Evolutionary conservation across 306 rosid genomes (phyloP).

Genomic region (Cucurbita moschata): DNA sequence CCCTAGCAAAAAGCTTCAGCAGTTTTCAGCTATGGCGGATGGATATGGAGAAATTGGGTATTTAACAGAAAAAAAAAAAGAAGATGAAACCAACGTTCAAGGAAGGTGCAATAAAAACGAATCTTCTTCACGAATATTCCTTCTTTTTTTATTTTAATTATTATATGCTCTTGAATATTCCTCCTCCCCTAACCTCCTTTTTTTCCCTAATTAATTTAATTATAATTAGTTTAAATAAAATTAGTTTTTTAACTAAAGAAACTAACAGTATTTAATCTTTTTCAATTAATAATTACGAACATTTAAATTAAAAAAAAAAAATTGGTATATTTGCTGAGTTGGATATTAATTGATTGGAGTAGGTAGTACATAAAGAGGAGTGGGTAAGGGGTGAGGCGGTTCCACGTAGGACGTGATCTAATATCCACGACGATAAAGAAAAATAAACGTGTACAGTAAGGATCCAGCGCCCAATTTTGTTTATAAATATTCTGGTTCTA

Average conservation of each 20-base stretch:
- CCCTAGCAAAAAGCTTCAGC: background rate
- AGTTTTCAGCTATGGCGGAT: background rate
- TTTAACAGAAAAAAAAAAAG: background rate
- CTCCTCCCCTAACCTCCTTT: too few species aligned
- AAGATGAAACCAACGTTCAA: too few species aligned
- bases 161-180: background rate
- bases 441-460: constrained; percentile 5
- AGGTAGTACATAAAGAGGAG: background rate
- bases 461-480: background rate
- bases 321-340: too few species aligned
- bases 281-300: too few species aligned
- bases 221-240: too few species aligned
- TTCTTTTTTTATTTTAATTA: background rate
- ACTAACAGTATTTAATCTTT: too few species aligned
- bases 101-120: background rate
- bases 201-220: background rate
- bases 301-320: too few species aligned
- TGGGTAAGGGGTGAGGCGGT: background rate
- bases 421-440: background rate
- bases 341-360: background rate
- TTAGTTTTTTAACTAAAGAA: too few species aligned
- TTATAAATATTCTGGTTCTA: background rate
- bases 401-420: background rate
- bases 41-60: background rate
- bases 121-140: background rate